Conservation (phyloP, 768 basidiomycete species). For the Boletus subcaerulescens region DNA sequence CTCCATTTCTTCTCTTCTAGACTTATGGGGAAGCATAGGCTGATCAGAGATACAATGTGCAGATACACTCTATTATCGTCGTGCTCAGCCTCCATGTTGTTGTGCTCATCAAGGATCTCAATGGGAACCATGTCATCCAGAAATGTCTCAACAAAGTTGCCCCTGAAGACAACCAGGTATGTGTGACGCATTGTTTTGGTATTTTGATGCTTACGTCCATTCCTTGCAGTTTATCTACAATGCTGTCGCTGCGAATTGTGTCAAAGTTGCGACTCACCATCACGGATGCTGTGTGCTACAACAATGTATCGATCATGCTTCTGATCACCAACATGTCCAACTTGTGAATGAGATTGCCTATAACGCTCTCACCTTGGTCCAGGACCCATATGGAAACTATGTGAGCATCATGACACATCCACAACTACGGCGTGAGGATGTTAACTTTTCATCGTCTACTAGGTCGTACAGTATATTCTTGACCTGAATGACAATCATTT, state of each 20-base stretch:
- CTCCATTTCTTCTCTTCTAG: slow-evolving; percentile 39
- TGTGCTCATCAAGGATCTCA: slow-evolving; percentile 97
- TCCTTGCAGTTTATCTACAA: slow-evolving; percentile 89
- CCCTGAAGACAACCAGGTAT: slow-evolving; percentile 96
- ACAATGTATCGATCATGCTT: slow-evolving; percentile 97
- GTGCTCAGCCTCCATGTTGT: slow-evolving; percentile 98
- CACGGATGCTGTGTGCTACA: slow-evolving; percentile 99
- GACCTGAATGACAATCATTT: slow-evolving; percentile 98
- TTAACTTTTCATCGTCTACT: slow-evolving; percentile 5
- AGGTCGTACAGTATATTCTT: slow-evolving; percentile 97
- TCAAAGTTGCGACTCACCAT: slow-evolving; percentile 96
- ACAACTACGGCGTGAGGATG: not conserved
- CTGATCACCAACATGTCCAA: slow-evolving; percentile 91
- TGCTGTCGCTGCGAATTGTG: slow-evolving; percentile 97
- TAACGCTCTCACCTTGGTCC: slow-evolving; percentile 95
- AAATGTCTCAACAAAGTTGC: slow-evolving; percentile 98
- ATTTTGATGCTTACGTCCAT: not conserved
- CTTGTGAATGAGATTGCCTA: slow-evolving; percentile 99
- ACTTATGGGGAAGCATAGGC: slow-evolving; percentile 62
- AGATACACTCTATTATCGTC: slow-evolving; percentile 96
- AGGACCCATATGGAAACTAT: slow-evolving; percentile 95
- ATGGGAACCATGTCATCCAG: slow-evolving; percentile 97
- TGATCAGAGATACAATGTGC: slow-evolving; percentile 78
- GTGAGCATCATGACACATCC: slow-evolving; percentile 39
- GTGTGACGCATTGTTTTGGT: not conserved